Evolutionary conservation across 78 protist species (phyloP).

Genomic region (Pigoraptor vietnamica): DNA sequence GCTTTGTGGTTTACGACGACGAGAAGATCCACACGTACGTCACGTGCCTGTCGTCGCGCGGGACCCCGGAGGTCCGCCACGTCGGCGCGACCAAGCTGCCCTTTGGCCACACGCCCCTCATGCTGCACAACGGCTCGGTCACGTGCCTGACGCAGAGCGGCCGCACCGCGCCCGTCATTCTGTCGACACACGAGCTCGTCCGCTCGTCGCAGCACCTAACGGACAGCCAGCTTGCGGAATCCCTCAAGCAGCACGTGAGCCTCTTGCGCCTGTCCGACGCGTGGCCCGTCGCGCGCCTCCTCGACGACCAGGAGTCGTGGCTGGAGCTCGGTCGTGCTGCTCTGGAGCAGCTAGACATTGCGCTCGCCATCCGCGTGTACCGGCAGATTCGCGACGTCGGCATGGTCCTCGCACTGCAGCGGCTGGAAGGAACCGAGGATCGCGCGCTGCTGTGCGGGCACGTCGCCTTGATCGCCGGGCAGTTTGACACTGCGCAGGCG

Average conservation of each 20-base stretch:
- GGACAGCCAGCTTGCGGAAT: not conserved
- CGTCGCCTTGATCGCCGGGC: constrained; percentile 33
- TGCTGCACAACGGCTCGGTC: not conserved
- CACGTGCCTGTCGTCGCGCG: not conserved
- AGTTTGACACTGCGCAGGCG: constrained; percentile 52
- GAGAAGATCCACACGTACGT: not conserved
- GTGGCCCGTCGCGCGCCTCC: constrained; percentile 13
- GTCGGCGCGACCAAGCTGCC: constrained; percentile 11
- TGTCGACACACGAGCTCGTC: constrained; percentile 1
- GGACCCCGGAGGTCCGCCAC: not conserved
- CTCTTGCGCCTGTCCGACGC: constrained; percentile 18
- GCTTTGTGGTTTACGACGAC: not conserved
- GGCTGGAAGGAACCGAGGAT: constrained; percentile 44
- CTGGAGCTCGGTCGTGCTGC: constrained; percentile 30
- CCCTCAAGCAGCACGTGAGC: not conserved
- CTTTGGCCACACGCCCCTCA: not conserved
- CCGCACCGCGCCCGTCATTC: not conserved
- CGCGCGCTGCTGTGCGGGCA: constrained; percentile 50
- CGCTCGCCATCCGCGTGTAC: constrained; percentile 39
- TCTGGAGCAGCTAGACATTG: constrained; percentile 40
- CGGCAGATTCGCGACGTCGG: constrained; percentile 44
- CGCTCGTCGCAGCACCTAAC: not conserved
- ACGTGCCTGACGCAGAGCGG: not conserved
- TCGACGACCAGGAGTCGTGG: constrained; percentile 19
- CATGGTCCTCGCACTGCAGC: constrained; percentile 53